Base-by-base conservation (phyloP, 805 yeast genomes). In the Zygosaccharomyces bailii region DNA sequence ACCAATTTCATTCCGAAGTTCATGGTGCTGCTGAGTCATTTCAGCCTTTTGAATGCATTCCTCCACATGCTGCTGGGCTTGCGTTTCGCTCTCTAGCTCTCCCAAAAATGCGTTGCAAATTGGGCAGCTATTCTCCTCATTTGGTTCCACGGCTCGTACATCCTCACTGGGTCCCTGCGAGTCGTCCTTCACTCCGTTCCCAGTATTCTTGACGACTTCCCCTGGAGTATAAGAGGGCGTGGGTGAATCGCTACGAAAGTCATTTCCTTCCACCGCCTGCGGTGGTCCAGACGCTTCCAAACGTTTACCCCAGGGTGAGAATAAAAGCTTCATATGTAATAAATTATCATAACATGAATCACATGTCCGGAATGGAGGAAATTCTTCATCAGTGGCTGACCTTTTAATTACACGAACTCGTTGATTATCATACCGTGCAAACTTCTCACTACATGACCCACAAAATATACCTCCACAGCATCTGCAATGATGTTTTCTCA, bases 401-500 rank as follows among this genome's bases (percentile, higher is more conserved):
- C 58, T 51, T 17, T 50, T 51, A 3, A 65, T 56, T 3, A 59
- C 55, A 39, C 51, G 54, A 6, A 65, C 60, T 43, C 52, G 59
- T 5, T 41, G 43, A 29, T 33, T 51, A 40, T 63, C 59, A 42
- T 64, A 65, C 19, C 54, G 51, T 2, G 55, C 54, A 50, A 61
- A 64, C 21, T 50, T 46, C 14, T 49, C 52, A 19, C 59, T 44
- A 34, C 69, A 65, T n/a, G 45, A 34, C 6, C 54, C 75, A 60
- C 89, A 82, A 29, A 75, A 81, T 2, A 82, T 74, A n/a, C 76
- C 67, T 1, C 88, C 88, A 63, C 88, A 82, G 49, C 73, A 72
- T 34, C 88, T 69, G 57, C 88, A 82, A 61, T 82, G 88, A 60
- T 82, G 88, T 44, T 80, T 72, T 45, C 87, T 67, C 50, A 73